Base-by-base conservation (phyloP, 129 eudicot genomes). In the Silybum marianum region DNA sequence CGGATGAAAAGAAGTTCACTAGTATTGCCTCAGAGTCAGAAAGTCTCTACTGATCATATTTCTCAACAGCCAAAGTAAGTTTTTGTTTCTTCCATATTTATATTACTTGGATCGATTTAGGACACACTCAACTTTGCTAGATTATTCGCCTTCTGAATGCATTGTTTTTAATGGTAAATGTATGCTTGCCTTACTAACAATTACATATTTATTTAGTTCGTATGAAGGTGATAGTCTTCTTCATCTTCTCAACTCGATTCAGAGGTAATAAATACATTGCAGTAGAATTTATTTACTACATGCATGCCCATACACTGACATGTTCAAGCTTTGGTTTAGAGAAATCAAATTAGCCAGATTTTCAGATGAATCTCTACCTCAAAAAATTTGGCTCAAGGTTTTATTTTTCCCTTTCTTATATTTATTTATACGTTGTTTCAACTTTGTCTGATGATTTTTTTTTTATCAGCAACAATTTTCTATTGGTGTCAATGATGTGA, bases 401-500 rank as follows among this genome's bases (percentile, higher is more conserved):
- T n/a, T 9, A 18, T 7, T 36, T 18, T 71, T 7, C 4, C 58
- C 16, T 23, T 22, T 5, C 13, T 80, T 25, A 44, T 10, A 44
- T 58, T 6, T 80, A 63, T 4, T 75, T 3, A 40, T 69, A 24
- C 46, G 54, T 60, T 16, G 4, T 60, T 40, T 25, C 6, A 9
- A 23, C 63, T 40, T 78, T 36, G 36, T 39, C 3, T 38, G 16
- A 21, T 8, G 62, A 6, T 21, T 9, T 24, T 32, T 22, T 54
- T 8, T 46, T 21, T 71, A 71, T 72, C 83, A 93, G 98, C 94
- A 90, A 87, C 94, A 91, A 28, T 90, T 93, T 79, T 89, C 92
- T 5, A 80, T 91, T 6, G 98, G 98, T 36, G 95, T 93, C 22
- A 93, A 93, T 80, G 95, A 93, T 23, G 98, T 93, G 25, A 93